phyloP scores from a whole-genome alignment of 2,329 filamentous ascomycete genomes.

The Verticillium klebahnii region DNA sequence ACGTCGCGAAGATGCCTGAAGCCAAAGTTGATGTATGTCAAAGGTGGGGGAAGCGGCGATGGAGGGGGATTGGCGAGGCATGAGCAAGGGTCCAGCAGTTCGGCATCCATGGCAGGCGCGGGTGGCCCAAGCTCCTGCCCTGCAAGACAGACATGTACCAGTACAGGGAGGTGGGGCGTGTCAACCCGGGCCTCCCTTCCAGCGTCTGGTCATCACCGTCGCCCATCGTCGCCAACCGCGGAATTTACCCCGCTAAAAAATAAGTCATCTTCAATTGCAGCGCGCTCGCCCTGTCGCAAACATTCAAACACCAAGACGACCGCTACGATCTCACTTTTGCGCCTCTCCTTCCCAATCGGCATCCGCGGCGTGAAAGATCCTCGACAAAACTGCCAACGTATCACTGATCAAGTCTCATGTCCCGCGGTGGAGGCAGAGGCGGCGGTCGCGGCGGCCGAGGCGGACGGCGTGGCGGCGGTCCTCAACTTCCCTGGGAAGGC shows the following conservation, averaged over 20 bases:
- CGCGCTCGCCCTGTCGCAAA: background rate
- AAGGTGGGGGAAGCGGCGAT: background rate
- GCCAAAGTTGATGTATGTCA: background rate
- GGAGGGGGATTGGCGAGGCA: background rate
- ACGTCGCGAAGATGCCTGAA: background rate
- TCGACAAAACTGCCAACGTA: background rate
- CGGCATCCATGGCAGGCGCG: background rate
- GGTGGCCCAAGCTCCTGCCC: background rate
- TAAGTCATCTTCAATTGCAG: background rate
- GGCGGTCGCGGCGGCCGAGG: conserved; percentile 46
- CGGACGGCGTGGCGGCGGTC: conserved; percentile 39
- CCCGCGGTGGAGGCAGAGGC: conserved; percentile 46
- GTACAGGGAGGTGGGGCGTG: background rate
- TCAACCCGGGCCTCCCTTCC: background rate
- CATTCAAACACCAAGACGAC: background rate
- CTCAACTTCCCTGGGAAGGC: conserved; percentile 47
- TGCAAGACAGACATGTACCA: background rate
- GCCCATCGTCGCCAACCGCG: background rate
- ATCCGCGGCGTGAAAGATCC: background rate
- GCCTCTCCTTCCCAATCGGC: background rate
- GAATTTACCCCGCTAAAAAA: conserved; percentile 4
- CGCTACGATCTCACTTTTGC: background rate
- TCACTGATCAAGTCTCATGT: conserved; percentile 31
- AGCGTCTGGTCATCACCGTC: background rate
- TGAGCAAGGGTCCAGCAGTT: background rate